Percentiles rank a stretch among this genome's conserved stretches.
Conservation (phyloP, 805 yeast species). For the Myxozyma mucilagina region DNA sequence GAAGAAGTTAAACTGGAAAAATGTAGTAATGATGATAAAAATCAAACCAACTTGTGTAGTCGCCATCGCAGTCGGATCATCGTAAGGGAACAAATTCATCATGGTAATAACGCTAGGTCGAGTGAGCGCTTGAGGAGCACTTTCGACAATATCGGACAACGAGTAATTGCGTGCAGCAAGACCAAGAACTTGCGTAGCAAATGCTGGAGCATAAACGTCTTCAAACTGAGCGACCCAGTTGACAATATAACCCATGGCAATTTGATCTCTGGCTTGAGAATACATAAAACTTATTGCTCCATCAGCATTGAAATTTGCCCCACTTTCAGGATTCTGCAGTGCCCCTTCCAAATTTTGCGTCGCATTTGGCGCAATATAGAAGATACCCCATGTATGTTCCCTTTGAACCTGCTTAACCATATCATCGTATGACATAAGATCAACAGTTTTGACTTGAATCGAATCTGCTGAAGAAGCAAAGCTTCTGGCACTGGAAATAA, state of each 20-base stretch:
- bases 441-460: slow-evolving; percentile 2
- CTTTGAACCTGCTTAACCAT: slow-evolving; percentile 49
- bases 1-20: slow-evolving; percentile 67
- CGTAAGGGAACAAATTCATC: slow-evolving; percentile 54
- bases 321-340: slow-evolving; percentile 39
- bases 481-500: slow-evolving; percentile 29
- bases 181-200: slow-evolving; percentile 34
- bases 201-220: slow-evolving; percentile 34
- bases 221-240: slow-evolving; percentile 49
- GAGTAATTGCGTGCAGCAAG: slow-evolving; percentile 38
- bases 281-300: slow-evolving; percentile 46
- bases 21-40: slow-evolving; percentile 67
- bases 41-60: slow-evolving; percentile 77
- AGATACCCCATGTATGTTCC: slow-evolving; percentile 61
- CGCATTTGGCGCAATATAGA: slow-evolving; percentile 55
- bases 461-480: slow-evolving; percentile 38
- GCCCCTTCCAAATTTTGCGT: slow-evolving; percentile 46
- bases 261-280: slow-evolving; percentile 66
- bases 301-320: slow-evolving; percentile 36
- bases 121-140: slow-evolving; percentile 37
- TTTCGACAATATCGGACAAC: slow-evolving; percentile 33
- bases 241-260: slow-evolving; percentile 50
- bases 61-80: slow-evolving; percentile 55
- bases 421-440: slow-evolving; percentile 45
- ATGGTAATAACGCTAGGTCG: slow-evolving; percentile 43